phyloP scores from a whole-genome alignment of 179 eudicot genomes.

The Beta lomatogona region DNA sequence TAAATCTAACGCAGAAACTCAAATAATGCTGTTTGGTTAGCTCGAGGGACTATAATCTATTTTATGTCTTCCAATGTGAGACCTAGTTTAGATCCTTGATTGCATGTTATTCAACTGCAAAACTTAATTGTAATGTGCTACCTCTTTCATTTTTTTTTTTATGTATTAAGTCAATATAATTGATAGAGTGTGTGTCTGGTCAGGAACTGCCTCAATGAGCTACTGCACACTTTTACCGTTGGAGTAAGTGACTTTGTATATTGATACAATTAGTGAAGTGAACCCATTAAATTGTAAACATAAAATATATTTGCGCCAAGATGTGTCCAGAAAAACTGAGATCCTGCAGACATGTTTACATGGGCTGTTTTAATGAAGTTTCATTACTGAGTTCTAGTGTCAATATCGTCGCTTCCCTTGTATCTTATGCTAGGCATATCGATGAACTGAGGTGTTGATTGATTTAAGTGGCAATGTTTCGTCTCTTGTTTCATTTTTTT shows the following conservation, averaged over 20 bases:
- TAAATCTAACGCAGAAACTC: not conserved
- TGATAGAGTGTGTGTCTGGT: slow-evolving; percentile 2
- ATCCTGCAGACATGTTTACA: not conserved
- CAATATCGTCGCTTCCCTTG: not conserved
- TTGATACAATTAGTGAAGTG: not conserved
- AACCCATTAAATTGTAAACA: not conserved
- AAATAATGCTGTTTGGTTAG: not conserved
- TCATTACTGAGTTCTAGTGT: not conserved
- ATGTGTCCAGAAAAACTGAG: not conserved
- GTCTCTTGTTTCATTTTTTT: not conserved
- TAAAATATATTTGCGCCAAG: not conserved
- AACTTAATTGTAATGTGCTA: not conserved
- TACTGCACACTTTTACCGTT: not conserved
- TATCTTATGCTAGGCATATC: not conserved
- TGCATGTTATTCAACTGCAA: not conserved
- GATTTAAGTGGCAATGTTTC: not conserved
- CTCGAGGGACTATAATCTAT: not conserved
- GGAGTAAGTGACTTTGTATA: not conserved
- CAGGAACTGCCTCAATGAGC: slow-evolving; percentile 1
- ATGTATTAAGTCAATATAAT: not conserved
- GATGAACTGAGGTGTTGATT: not conserved
- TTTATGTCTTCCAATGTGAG: not conserved
- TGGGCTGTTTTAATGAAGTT: not conserved
- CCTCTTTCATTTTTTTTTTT: not conserved
- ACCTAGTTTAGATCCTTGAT: not conserved